phyloP scores from a whole-genome alignment of 176 grass and related monocot species.

The Aegilops umbellulata region DNA sequence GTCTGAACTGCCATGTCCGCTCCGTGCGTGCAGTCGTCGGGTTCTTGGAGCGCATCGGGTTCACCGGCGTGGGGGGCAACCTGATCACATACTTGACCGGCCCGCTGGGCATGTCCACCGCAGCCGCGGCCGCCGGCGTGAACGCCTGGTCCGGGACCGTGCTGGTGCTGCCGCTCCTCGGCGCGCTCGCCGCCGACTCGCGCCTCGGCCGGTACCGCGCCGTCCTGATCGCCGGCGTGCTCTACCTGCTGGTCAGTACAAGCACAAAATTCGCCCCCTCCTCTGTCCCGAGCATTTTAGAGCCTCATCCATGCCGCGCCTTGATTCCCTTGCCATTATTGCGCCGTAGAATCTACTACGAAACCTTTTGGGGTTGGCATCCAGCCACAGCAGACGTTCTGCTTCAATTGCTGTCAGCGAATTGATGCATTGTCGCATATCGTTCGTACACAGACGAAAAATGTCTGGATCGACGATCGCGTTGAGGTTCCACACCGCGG shows the following conservation, averaged over 20 bases:
- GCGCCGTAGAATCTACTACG: no score
- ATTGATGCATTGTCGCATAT: background rate
- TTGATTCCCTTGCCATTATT: background rate
- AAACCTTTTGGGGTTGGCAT: background rate
- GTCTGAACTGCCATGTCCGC: background rate
- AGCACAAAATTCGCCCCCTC: background rate
- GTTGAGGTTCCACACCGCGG: background rate
- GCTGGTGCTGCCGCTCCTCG: conserved; percentile 52
- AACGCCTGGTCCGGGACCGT: conserved; percentile 52
- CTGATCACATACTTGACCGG: conserved; percentile 72
- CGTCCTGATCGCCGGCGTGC: conserved; percentile 30
- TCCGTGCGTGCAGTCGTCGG: conserved; percentile 25
- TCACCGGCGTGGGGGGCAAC: conserved; percentile 51
- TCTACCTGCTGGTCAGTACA: conserved; percentile 44
- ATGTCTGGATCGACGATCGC: background rate
- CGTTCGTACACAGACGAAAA: background rate
- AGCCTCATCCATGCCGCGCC: background rate
- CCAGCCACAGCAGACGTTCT: background rate
- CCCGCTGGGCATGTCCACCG: conserved; percentile 45
- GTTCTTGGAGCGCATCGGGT: conserved; percentile 52
- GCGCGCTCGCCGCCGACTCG: conserved; percentile 61
- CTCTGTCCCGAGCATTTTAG: background rate
- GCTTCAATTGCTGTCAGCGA: background rate
- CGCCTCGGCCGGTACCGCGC: conserved; percentile 42
- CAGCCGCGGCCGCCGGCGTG: conserved; percentile 30